These are phyloP conservation scores for Fusarium sp. DNA, from an alignment of 2,329 filamentous ascomycete species.

Conservation along the genomic window DNA sequence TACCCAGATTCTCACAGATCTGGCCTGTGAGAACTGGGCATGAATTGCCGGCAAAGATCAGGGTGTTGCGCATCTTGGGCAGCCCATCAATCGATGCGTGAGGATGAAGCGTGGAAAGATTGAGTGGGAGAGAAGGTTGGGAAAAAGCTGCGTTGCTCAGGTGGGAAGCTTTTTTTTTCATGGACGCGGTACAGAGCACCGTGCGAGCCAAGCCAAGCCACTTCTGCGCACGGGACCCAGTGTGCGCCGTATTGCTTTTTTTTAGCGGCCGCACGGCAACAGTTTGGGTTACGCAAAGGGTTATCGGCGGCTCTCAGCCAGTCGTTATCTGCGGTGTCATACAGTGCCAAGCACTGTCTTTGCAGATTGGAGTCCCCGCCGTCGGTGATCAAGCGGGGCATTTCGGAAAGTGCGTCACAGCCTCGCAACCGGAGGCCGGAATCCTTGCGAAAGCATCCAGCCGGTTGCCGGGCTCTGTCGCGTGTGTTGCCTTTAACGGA, in stretches of 20 bases:
- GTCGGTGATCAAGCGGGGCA: conserved; percentile 37
- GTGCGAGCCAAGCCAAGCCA: not conserved
- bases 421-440: not conserved
- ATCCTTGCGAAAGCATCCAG: not conserved
- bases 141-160: conserved; percentile 36
- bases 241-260: conserved; percentile 9
- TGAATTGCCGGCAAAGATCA: conserved; percentile 76
- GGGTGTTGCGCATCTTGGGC: conserved; percentile 70
- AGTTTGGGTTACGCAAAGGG: conserved; percentile 2
- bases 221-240: conserved; percentile 6
- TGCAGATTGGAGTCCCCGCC: conserved; percentile 17
- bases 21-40: conserved; percentile 73
- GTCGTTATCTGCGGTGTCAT: not conserved
- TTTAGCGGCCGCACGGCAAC: not conserved
- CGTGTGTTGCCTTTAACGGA: not conserved
- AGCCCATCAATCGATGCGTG: conserved; percentile 41
- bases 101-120: conserved; percentile 40
- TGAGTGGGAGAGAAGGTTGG: conserved; percentile 29
- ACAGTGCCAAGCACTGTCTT: conserved; percentile 30
- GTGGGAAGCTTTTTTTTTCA: conserved; percentile 42
- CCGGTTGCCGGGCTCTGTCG: not conserved
- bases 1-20: conserved; percentile 76
- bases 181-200: conserved; percentile 20
- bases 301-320: conserved; percentile 6
- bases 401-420: conserved; percentile 31